Evolutionary conservation across 768 basidiomycete genomes (phyloP), one percentile per base, ranked within the genome.

Genomic region (Tephrocybe sp.): DNA sequence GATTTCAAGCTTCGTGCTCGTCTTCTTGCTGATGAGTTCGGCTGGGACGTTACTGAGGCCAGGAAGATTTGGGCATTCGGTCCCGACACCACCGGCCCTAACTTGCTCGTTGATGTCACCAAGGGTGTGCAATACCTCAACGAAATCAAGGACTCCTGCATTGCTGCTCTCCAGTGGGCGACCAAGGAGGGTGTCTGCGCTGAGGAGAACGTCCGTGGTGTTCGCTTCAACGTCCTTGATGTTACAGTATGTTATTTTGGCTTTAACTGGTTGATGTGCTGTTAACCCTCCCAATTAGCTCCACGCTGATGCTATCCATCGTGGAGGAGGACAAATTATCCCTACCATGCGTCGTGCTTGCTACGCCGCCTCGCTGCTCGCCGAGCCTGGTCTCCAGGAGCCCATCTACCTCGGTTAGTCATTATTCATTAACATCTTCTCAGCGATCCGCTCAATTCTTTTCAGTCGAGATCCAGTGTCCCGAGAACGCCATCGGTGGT

Each of bases 41-140:
- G 92, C 48, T 98, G 96, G 96, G 96, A 99, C 68, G 94, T 98
- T 60, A 96, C 95, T 56, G 96, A 98, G 65, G 96, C 96, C 60
- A 81, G 97, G 67, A 98, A 96, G 82, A 98, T 99, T 67, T 99
- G 96, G 96, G 92, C 89, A 73, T 99, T 98, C 80, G 97, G 96
- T 62, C 96, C 97, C 60, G 97, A 99, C 60, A 96, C 92, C 49
- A 92, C 90, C 55, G 96, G 96, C 39, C 85, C 96, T 52, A 98
- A 99, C 77, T 71, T 99, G 72, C 74, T 98, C 69, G 92, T 97
- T 63, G 97, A 99, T 73, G 91, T 87, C 61, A 98, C 97, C 63
- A 99, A 98, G 83, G 96, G 93, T 78, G 92, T 96, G 54, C 96
- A 98, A 68, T 98, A 96, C 79, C 76, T 99, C 56, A 94, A 92